Evolutionary conservation across 164 flowering plant genomes (phyloP).

Genomic region (Taxillus chinensis): DNA sequence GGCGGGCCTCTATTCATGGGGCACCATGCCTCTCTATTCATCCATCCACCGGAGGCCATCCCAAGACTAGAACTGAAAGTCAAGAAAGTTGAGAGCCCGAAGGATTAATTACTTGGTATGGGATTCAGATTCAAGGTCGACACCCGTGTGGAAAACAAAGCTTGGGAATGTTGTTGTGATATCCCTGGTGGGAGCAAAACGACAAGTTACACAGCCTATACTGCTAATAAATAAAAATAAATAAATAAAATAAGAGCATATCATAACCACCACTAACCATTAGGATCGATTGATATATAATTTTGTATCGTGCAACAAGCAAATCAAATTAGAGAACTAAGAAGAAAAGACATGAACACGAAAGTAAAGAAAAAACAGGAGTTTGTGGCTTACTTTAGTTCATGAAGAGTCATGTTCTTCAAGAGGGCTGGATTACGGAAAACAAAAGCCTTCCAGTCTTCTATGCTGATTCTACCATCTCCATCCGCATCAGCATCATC

Average conservation of each 20-base stretch:
- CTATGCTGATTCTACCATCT: slow-evolving; percentile 66
- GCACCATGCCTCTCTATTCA: too few relatives aligned
- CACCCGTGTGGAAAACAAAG: slow-evolving; percentile 42
- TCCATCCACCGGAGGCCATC: too few relatives aligned
- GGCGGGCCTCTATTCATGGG: too few relatives aligned
- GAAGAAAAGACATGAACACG: background rate
- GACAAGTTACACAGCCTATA: background rate
- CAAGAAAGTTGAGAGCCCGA: too few relatives aligned
- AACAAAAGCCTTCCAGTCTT: slow-evolving; percentile 73
- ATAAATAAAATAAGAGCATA: too few relatives aligned
- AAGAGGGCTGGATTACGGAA: slow-evolving; percentile 49
- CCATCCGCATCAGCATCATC: slow-evolving; percentile 67
- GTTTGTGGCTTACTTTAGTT: slow-evolving; percentile 46
- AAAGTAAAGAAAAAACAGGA: background rate
- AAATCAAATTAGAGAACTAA: background rate
- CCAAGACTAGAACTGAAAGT: too few relatives aligned
- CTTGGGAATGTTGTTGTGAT: slow-evolving; percentile 55
- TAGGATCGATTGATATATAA: too few relatives aligned
- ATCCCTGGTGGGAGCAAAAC: slow-evolving; percentile 25
- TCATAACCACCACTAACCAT: too few relatives aligned
- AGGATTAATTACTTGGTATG: too few relatives aligned
- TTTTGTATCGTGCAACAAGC: background rate
- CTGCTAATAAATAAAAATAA: background rate
- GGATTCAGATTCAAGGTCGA: slow-evolving; percentile 20
- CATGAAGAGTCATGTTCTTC: slow-evolving; percentile 87